Evolutionary conservation across 2,329 filamentous ascomycete species (phyloP), one percentile per base, ranked within the genome.

Genomic region (Aureobasidium sp.): DNA sequence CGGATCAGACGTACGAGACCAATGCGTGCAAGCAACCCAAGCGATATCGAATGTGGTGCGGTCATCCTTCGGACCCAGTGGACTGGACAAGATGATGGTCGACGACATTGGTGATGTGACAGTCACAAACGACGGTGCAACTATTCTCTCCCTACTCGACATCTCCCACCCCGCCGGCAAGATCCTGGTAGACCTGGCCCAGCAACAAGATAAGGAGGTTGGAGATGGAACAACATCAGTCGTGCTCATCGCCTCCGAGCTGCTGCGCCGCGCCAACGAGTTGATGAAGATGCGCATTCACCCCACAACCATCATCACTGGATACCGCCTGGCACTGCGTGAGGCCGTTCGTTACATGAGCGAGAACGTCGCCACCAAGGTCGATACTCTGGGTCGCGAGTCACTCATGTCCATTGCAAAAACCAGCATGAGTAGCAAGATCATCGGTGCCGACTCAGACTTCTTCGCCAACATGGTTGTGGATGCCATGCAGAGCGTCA

Each of bases 71-170:
- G 94, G 94, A 62, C 94, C 94, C 57, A 96, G 91, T 66, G 94
- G 94, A 53, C 84, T 99, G 68, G 94, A 99, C 76, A 99, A 99
- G 85, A 99, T 99, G 94, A 97, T 99, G 94, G 94, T 99, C 70
- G 94, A 99, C 79, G 94, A 99, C 75, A 97, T 99, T 76, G 94
- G 94, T 73, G 94, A 99, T 80, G 94, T 99, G 64, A 99, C 94
- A 64, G 94, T 99, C 63, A 99, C 94, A 68, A 99, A 99, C 78
- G 94, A 99, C 77, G 94, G 94, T 73, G 94, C 94, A 61, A 99
- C 94, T 37, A 99, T 99, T 72, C 85, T 99, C 68, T 91, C 86
- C 75, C 83, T 99, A 72, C 85, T 99, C 73, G 94, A 97, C 73
- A 92, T 99, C 72, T 93, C 99, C 76, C 92, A 99, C 78, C 94